Percentiles rank a stretch among this genome's conserved stretches.
These are phyloP conservation scores for Saccharomycopsis selenospora DNA, from an alignment of 805 yeast genomes.

Conservation along the genomic window DNA sequence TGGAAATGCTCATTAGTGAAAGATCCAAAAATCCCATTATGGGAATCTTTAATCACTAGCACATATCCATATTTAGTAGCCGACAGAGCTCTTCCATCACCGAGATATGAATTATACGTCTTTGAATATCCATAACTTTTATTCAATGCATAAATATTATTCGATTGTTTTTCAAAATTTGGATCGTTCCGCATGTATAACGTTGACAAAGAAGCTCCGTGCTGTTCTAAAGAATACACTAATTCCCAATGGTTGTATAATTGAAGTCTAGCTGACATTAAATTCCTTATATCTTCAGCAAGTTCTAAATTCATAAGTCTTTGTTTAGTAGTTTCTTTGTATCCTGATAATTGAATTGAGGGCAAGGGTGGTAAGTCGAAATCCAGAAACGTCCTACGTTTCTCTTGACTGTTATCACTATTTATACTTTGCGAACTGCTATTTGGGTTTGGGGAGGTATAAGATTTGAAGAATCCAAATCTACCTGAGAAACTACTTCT, in stretches of 20 bases:
- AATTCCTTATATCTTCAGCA: slow-evolving; percentile 65
- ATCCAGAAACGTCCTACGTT: not conserved
- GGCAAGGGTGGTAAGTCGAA: slow-evolving; percentile 37
- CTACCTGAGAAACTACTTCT: not conserved
- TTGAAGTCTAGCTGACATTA: slow-evolving; percentile 75
- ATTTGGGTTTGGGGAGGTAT: too few relatives aligned
- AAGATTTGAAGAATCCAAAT: not conserved
- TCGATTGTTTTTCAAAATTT: slow-evolving; percentile 29
- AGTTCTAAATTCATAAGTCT: slow-evolving; percentile 51
- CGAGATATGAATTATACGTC: not conserved
- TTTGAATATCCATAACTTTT: slow-evolving; percentile 21
- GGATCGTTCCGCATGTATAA: slow-evolving; percentile 55
- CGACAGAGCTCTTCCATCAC: slow-evolving; percentile 21
- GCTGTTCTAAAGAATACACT: slow-evolving; percentile 80
- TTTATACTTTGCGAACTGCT: not conserved
- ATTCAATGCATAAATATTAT: slow-evolving; percentile 20
- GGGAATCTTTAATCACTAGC: slow-evolving; percentile 59
- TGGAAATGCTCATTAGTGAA: slow-evolving; percentile 66
- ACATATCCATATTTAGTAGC: slow-evolving; percentile 62
- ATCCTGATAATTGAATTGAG: slow-evolving; percentile 54
- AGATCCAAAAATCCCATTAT: slow-evolving; percentile 66
- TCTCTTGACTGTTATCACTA: not conserved
- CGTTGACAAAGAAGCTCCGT: slow-evolving; percentile 82
- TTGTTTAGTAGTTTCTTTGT: slow-evolving; percentile 48
- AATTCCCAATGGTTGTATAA: slow-evolving; percentile 71